These are phyloP conservation scores for Micromonas pusilla DNA, from an alignment of 139 green algal genomes.

Conservation along the genomic window DNA sequence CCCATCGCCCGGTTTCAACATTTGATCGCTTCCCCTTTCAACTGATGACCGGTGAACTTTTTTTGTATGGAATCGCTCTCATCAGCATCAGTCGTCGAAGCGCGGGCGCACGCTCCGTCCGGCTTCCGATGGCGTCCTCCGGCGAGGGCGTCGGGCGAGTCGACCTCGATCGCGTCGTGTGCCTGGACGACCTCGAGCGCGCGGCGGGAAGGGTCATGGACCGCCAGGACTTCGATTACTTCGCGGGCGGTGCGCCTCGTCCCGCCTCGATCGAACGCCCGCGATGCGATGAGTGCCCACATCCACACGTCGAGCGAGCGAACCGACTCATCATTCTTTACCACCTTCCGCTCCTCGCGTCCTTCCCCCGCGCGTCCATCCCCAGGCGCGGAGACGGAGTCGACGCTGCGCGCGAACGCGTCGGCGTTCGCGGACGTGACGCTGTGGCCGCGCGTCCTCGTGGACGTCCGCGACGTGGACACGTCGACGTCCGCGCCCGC, in stretches of 20 bases:
- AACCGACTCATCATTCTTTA: no score
- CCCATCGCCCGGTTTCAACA: no score
- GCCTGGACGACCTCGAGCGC: background rate
- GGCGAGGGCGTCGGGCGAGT: background rate
- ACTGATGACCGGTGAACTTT: no score
- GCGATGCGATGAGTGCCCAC: no score
- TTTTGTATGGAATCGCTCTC: no score
- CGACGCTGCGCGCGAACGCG: background rate
- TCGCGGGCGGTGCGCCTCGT: slow-evolving; percentile 4
- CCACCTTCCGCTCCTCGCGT: background rate
- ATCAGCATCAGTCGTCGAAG: no score
- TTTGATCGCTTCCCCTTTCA: no score
- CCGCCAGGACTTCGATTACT: slow-evolving; percentile 19
- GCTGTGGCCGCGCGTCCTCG: slow-evolving; percentile 10
- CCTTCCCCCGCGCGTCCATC: background rate
- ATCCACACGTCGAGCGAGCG: no score
- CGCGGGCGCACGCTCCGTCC: no score
- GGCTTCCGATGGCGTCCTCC: no score
- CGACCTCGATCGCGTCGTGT: background rate
- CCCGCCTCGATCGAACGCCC: background rate
- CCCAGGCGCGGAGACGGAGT: background rate
- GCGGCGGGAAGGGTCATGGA: background rate
- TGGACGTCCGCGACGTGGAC: background rate
- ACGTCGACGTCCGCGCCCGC: background rate
- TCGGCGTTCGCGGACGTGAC: background rate